Conservation (phyloP, 495 filamentous ascomycete genomes). For the Penicillium cataractarum region DNA sequence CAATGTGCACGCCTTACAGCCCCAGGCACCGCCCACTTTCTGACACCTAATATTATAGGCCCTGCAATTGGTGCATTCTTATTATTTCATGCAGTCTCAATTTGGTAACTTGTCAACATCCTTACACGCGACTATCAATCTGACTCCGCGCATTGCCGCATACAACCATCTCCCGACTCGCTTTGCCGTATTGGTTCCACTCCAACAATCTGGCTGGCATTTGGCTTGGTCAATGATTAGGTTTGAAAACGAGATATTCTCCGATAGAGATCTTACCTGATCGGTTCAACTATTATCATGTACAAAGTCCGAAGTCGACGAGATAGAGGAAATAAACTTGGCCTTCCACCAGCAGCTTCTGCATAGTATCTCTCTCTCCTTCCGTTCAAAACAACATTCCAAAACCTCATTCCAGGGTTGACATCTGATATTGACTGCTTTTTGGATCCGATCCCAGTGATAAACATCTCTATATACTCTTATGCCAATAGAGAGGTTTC, state of each 20-base stretch:
- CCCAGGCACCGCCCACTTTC: background rate
- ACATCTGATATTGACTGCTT: background rate
- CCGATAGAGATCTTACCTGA: background rate
- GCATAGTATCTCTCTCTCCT: background rate
- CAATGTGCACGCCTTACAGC: background rate
- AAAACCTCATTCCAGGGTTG: background rate
- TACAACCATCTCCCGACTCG: background rate
- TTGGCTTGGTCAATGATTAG: background rate
- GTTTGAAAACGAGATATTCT: background rate
- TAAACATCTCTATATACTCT: background rate
- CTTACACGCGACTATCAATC: background rate
- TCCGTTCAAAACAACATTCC: too few species aligned
- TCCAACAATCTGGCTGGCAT: background rate
- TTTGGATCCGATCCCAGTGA: too few species aligned
- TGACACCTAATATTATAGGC: background rate
- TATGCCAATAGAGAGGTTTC: background rate
- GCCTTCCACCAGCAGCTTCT: background rate
- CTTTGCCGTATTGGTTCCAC: background rate
- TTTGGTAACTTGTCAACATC: background rate
- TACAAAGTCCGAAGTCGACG: too few species aligned
- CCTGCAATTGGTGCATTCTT: background rate
- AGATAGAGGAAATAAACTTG: background rate
- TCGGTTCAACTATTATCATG: too few species aligned
- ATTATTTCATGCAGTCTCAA: background rate
- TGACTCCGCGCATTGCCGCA: slow-evolving; percentile 1